Evolutionary conservation across 2,329 filamentous ascomycete species (phyloP).

Genomic region (Alternaria sp.): DNA sequence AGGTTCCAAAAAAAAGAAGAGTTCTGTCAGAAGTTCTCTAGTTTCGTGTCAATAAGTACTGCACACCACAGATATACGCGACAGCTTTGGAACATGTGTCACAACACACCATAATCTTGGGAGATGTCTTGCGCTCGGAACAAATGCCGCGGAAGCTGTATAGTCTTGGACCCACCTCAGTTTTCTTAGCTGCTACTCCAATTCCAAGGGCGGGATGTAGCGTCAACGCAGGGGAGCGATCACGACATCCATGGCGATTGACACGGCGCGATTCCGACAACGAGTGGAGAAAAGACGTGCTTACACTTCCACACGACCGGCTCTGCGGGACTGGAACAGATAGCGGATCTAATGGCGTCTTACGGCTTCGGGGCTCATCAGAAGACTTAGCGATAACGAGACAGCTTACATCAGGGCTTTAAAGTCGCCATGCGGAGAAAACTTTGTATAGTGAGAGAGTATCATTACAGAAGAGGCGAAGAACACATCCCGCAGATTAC

Average conservation of each 20-base stretch:
- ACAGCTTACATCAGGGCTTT: background rate
- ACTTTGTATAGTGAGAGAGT: background rate
- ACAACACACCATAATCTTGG: background rate
- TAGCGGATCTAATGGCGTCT: background rate
- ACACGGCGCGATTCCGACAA: slow-evolving; percentile 32
- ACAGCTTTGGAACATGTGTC: background rate
- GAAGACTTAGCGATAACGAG: background rate
- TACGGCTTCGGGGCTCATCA: background rate
- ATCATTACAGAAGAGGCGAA: background rate
- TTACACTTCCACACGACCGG: slow-evolving; percentile 19
- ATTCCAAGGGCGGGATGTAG: slow-evolving; percentile 64
- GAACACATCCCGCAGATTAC: slow-evolving; percentile 10
- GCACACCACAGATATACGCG: background rate
- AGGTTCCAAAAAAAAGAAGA: background rate
- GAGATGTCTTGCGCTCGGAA: background rate
- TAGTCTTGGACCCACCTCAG: background rate
- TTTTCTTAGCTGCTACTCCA: slow-evolving; percentile 63
- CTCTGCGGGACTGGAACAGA: slow-evolving; percentile 15
- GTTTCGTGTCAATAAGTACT: background rate
- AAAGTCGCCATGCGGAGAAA: background rate
- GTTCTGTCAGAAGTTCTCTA: background rate
- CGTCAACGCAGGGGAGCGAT: slow-evolving; percentile 18
- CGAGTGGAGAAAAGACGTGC: slow-evolving; percentile 46
- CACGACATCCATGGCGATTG: slow-evolving; percentile 19
- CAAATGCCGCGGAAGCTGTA: background rate